Base-by-base conservation (phyloP, 1,139 yeast genomes). In the Geotrichum candidum region DNA sequence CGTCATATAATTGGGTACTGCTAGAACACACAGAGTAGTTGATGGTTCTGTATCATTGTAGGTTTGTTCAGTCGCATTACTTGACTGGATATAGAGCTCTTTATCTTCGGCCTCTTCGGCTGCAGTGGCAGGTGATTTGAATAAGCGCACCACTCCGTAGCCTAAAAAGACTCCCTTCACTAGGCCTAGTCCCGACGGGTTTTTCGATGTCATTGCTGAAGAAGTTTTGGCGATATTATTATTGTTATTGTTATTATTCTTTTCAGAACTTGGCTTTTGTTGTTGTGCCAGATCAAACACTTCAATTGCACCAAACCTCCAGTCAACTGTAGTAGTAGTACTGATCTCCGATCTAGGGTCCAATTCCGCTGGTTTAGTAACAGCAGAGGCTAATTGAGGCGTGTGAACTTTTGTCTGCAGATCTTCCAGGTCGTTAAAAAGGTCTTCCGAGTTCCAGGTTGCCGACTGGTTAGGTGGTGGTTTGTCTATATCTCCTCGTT, bases 1-100 rank as follows among this genome's bases (percentile, higher is more conserved):
- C 0, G 96, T 86, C 72, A 91, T 86, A 72, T 91, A 92, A 3
- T 90, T 85, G 0, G 98, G 98, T 0, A 91, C 86, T 0, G 96
- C 94, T 35, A 91, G 75, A 29, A 92, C 88, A 0, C 96, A 85
- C 6, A 90, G 82, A 76, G 88, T 68, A 61, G 56, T 68, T 55
- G 50, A n/a, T 13, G 45, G n/a, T 13, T 38, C 18, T 38, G 45
- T 6, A 1, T 38, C 22, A 15, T 38, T 15, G 22, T 56, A 57
- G 48, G 27, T 51, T 2, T 27, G 25, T 3, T 57, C 55, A 22
- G 50, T 35, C n/a, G 41, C 45, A 13, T 48, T 58, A 51, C 54
- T 54, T 15, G 56, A 29, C 53, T 58, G 54, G 11, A 53, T 53
- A 45, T 54, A 50, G 45, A 18, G 66, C 59, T 2, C 58, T 7